Conservation (phyloP, 345 rosid genomes). For the Combretum micranthum region DNA sequence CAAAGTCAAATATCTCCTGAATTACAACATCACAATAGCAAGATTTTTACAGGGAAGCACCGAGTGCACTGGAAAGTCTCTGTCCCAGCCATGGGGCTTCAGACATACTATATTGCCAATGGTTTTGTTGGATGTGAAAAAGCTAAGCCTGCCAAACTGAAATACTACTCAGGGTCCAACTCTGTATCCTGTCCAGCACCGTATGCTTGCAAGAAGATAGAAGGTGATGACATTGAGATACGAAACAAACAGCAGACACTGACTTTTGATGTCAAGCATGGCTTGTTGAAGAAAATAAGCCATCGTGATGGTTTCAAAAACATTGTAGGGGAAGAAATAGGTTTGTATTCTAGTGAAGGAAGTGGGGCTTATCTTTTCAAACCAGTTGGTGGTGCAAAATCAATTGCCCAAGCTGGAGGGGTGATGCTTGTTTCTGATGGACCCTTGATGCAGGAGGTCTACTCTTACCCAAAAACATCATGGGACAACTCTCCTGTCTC, state of each 20-base stretch:
- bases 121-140: slow-evolving; percentile 79
- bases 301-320: slow-evolving; percentile 37
- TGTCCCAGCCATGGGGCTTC: slow-evolving; percentile 83
- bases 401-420: slow-evolving; percentile 58
- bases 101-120: slow-evolving; percentile 73
- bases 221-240: slow-evolving; percentile 49
- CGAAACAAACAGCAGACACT: slow-evolving; percentile 64
- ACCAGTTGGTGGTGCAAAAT: slow-evolving; percentile 70
- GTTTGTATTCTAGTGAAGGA: slow-evolving; percentile 60
- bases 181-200: slow-evolving; percentile 65
- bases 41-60: slow-evolving; percentile 73
- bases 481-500: slow-evolving; percentile 72
- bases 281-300: slow-evolving; percentile 58
- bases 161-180: slow-evolving; percentile 36
- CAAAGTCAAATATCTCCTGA: slow-evolving; percentile 94
- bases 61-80: slow-evolving; percentile 89
- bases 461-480: slow-evolving; percentile 68
- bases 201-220: slow-evolving; percentile 67
- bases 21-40: slow-evolving; percentile 64
- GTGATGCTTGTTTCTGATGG: slow-evolving; percentile 64
- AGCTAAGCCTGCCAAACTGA: slow-evolving; percentile 60
- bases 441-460: slow-evolving; percentile 70
- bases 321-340: slow-evolving; percentile 64
- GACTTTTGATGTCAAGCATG: slow-evolving; percentile 52
- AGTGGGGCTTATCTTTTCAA: slow-evolving; percentile 94